These are phyloP conservation scores for Mucor ambiguus DNA, from an alignment of 371 early-diverging fungal genomes.

Conservation along the genomic window DNA sequence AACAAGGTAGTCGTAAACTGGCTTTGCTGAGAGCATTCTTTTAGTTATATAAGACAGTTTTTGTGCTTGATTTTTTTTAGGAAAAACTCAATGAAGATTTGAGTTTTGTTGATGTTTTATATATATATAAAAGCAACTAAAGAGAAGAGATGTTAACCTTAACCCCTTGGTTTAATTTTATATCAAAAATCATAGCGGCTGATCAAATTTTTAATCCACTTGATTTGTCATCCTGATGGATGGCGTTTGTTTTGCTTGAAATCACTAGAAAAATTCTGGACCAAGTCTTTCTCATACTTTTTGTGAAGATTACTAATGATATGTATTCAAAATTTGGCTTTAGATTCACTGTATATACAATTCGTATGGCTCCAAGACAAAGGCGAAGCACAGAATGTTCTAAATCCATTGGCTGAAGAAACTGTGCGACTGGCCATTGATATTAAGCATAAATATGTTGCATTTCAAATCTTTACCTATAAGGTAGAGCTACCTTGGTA, in stretches of 20 bases:
- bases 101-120: not conserved
- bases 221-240: constrained; percentile 2
- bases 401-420: too few relatives aligned
- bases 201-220: not conserved
- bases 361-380: too few relatives aligned
- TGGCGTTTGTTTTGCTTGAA: not conserved
- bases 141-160: not conserved
- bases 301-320: not conserved
- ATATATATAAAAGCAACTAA: not conserved
- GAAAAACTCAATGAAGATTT: not conserved
- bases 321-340: not conserved
- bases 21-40: constrained; percentile 28
- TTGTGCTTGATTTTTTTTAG: not conserved
- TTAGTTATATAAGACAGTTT: constrained; percentile 19
- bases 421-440: too few relatives aligned
- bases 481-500: too few relatives aligned
- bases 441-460: too few relatives aligned
- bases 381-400: too few relatives aligned
- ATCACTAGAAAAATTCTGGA: not conserved
- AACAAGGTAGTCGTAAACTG: constrained; percentile 85
- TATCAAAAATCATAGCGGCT: not conserved
- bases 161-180: not conserved
- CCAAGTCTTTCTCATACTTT: not conserved
- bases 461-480: too few relatives aligned
- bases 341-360: too few relatives aligned